Percentiles rank a stretch among this genome's conserved stretches.
Conservation (phyloP, 805 yeast genomes). For the Grigorovia jiainica region DNA sequence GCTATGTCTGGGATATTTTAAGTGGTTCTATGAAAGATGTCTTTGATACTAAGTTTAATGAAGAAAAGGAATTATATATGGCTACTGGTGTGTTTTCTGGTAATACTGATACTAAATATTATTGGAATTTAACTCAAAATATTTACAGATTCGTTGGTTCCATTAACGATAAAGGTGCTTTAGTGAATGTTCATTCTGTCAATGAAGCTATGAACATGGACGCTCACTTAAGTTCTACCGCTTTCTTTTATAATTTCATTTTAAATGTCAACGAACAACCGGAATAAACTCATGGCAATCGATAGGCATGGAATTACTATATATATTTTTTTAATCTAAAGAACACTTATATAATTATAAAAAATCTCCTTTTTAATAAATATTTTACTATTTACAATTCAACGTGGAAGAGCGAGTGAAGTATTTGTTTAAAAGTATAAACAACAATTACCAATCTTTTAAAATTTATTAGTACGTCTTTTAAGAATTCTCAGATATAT, state of each 20-base stretch:
- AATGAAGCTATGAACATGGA: conserved; percentile 49
- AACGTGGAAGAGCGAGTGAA: no score
- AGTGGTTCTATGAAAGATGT: conserved; percentile 49
- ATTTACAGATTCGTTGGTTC: conserved; percentile 40
- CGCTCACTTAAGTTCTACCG: conserved; percentile 51
- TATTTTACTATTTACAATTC: no score
- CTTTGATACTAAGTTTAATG: conserved; percentile 38
- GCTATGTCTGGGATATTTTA: conserved; percentile 33
- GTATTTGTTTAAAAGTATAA: no score
- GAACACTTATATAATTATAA: neutral
- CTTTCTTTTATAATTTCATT: conserved; percentile 45
- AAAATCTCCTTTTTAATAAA: no score
- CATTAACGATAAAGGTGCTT: conserved; percentile 9
- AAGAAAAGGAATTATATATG: conserved; percentile 21
- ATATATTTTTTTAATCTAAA: no score
- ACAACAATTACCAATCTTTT: no score
- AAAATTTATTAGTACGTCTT: no score
- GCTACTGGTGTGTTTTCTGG: conserved; percentile 47
- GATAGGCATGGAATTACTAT: no score
- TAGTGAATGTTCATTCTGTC: conserved; percentile 46
- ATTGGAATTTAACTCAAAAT: conserved; percentile 46
- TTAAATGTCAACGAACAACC: conserved; percentile 24
- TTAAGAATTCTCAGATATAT: no score
- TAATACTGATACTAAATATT: conserved; percentile 53
- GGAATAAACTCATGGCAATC: conserved; percentile 2